Evolutionary conservation across 257 asterid genomes (phyloP).

Genomic region (Solanum etuberosum): DNA sequence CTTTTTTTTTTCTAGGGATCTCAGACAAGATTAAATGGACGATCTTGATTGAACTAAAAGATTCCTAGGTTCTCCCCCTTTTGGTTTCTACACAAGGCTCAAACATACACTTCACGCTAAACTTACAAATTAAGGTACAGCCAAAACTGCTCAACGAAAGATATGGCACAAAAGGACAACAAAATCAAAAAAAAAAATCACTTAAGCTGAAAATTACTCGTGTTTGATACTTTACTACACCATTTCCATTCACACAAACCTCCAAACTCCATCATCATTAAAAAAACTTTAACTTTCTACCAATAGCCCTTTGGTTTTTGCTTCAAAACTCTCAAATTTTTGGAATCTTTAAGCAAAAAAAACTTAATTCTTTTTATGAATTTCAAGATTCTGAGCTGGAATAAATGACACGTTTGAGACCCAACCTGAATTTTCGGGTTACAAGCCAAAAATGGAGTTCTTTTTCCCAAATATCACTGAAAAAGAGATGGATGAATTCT

Average conservation of each 20-base stretch:
- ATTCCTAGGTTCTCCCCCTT: slow-evolving; percentile 10
- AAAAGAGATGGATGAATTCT: not conserved
- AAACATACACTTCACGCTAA: slow-evolving; percentile 18
- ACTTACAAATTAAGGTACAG: slow-evolving; percentile 30
- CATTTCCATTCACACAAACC: slow-evolving; percentile 8
- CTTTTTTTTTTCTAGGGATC: slow-evolving; percentile 7
- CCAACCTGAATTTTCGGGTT: not conserved
- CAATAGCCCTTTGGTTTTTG: not conserved
- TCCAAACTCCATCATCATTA: slow-evolving; percentile 8
- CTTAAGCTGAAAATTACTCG: slow-evolving; percentile 10
- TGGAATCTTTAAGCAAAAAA: not conserved
- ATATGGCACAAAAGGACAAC: slow-evolving; percentile 36
- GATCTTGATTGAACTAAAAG: slow-evolving; percentile 35
- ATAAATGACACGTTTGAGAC: not conserved
- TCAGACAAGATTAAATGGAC: slow-evolving; percentile 26
- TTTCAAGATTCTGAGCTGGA: not conserved
- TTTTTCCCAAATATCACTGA: not conserved
- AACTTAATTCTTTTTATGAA: not conserved
- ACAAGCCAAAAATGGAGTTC: not conserved
- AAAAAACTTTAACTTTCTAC: not conserved
- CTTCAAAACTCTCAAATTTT: not conserved
- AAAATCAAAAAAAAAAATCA: not conserved
- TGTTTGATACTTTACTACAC: slow-evolving; percentile 3
- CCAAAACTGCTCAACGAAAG: slow-evolving; percentile 68
- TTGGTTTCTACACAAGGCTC: slow-evolving; percentile 8